Conservation (phyloP, 345 rosid genomes). For the Luvunga scandens region DNA sequence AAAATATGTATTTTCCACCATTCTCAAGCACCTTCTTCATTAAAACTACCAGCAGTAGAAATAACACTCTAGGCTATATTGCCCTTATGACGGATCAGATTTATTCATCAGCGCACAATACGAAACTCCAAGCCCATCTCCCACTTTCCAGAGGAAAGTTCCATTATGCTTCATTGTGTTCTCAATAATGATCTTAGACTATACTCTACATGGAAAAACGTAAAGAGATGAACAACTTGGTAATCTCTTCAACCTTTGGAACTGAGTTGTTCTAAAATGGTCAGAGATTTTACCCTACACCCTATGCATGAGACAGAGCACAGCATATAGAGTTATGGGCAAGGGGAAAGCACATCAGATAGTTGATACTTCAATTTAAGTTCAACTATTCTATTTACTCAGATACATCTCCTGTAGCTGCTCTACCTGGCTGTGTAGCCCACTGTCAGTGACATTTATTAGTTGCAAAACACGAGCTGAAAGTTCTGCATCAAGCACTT, state of each 20-base stretch:
- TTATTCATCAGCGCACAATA: not conserved
- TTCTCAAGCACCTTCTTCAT: not conserved
- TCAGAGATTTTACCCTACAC: not conserved
- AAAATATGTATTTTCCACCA: not conserved
- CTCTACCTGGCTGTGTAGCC: conserved; percentile 78
- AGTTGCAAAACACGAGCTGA: conserved; percentile 97
- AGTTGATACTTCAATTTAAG: conserved; percentile 1
- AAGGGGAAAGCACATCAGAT: not conserved
- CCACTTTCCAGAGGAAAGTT: not conserved
- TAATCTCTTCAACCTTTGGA: not conserved
- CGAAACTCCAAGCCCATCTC: not conserved
- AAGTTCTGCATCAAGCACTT: conserved; percentile 97
- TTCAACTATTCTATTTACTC: not conserved
- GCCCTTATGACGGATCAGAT: not conserved
- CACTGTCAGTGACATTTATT: conserved; percentile 87
- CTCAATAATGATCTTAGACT: not conserved
- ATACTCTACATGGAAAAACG: not conserved
- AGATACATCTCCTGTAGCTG: not conserved
- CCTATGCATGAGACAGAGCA: not conserved
- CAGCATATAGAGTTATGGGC: not conserved
- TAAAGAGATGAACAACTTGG: not conserved
- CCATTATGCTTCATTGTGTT: not conserved
- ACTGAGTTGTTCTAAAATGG: not conserved
- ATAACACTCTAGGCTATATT: not conserved
- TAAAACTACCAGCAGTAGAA: not conserved